These are phyloP conservation scores for Ambrosiella beaveri DNA, from an alignment of 2,329 filamentous ascomycete genomes.

Conservation along the genomic window DNA sequence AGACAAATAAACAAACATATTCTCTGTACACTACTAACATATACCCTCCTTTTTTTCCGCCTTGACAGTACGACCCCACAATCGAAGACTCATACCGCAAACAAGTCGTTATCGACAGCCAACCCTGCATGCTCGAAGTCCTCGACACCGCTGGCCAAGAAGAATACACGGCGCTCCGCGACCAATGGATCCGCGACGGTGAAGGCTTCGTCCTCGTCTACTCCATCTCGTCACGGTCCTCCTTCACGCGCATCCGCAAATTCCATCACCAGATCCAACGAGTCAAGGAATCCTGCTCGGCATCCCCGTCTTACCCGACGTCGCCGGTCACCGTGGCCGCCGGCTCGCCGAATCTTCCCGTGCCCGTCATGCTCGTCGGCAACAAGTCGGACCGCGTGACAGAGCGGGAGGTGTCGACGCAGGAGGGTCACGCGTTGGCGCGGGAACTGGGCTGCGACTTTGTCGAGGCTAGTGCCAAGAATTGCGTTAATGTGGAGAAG, in stretches of 20 bases:
- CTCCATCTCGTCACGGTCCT: conserved; percentile 92
- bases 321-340: conserved; percentile 51
- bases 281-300: conserved; percentile 78
- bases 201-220: conserved; percentile 97
- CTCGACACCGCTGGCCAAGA: conserved; percentile 96
- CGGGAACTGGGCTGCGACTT: conserved; percentile 91
- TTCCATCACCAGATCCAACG: conserved; percentile 96
- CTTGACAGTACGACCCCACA: conserved; percentile 57
- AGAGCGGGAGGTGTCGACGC: conserved; percentile 88
- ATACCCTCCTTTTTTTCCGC: neutral
- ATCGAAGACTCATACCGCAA: conserved; percentile 81
- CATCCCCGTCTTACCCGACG: conserved; percentile 60
- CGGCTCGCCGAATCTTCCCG: conserved; percentile 43
- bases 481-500: conserved; percentile 96
- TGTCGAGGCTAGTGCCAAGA: conserved; percentile 91
- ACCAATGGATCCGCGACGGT: conserved; percentile 96
- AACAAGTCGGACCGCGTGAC: conserved; percentile 97
- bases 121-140: conserved; percentile 94
- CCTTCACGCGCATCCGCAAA: conserved; percentile 82
- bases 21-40: neutral
- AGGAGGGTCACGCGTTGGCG: conserved; percentile 83
- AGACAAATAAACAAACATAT: neutral
- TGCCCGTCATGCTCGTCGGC: conserved; percentile 93
- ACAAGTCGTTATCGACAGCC: conserved; percentile 81
- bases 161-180: conserved; percentile 89